Percentiles rank a stretch among this genome's conserved stretches.
Evolutionary conservation across 345 rosid species (phyloP).

Genomic region (Corchorus capsularis): DNA sequence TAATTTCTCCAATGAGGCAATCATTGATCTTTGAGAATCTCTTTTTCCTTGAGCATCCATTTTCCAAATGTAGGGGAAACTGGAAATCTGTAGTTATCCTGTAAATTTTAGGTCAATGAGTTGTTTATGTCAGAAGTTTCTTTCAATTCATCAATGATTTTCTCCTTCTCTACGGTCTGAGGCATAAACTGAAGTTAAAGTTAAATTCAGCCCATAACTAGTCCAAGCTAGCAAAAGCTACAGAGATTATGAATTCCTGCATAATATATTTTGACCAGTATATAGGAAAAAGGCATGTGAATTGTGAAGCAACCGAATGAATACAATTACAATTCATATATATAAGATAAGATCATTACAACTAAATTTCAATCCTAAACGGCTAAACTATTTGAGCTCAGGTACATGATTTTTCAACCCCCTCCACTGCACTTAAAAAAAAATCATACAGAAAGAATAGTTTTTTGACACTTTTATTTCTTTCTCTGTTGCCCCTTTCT

Average conservation of each 20-base stretch:
- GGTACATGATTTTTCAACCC: not conserved
- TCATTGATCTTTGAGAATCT: not conserved
- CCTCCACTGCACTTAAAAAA: not conserved
- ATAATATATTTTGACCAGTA: not conserved
- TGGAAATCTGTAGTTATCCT: not conserved
- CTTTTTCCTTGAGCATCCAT: not conserved
- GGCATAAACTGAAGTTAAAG: too few relatives aligned
- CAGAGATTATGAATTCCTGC: too few relatives aligned
- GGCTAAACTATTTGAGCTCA: not conserved
- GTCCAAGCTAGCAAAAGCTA: too few relatives aligned
- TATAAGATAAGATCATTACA: not conserved
- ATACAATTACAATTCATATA: not conserved
- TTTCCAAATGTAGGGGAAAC: not conserved
- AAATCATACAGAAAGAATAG: not conserved
- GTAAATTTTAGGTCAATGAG: not conserved
- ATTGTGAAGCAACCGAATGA: not conserved
- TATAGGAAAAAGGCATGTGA: not conserved
- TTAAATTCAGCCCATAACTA: too few relatives aligned
- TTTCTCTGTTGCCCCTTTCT: not conserved
- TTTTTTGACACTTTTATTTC: slow-evolving; percentile 17
- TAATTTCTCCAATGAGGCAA: not conserved
- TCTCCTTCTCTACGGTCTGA: too few relatives aligned
- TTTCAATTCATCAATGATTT: too few relatives aligned
- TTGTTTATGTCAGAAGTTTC: not conserved
- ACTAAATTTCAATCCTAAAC: not conserved